These are phyloP conservation scores for Drosera capensis DNA, from an alignment of 148 eudicot species.

Conservation along the genomic window DNA sequence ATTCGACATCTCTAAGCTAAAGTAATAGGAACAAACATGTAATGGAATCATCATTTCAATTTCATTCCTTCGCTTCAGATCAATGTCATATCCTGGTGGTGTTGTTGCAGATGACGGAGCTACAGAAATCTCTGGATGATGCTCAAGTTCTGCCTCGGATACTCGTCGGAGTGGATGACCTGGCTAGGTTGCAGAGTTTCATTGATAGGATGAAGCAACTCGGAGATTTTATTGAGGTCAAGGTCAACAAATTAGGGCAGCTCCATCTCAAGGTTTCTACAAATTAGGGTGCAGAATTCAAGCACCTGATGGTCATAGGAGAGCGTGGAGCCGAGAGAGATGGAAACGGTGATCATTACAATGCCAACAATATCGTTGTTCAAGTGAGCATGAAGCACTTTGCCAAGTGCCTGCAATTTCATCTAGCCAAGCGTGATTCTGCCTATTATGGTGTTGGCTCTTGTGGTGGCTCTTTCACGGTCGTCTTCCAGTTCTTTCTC, in stretches of 20 bases:
- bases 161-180: constrained; percentile 53
- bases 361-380: constrained; percentile 22
- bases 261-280: constrained; percentile 64
- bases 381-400: constrained; percentile 89
- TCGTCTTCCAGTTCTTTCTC: constrained; percentile 78
- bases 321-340: constrained; percentile 21
- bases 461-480: constrained; percentile 62
- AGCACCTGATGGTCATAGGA: constrained; percentile 53
- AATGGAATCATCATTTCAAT: too few relatives aligned
- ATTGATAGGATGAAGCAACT: constrained; percentile 86
- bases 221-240: constrained; percentile 57
- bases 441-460: constrained; percentile 74
- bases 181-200: constrained; percentile 40
- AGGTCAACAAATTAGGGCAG: constrained; percentile 51
- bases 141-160: constrained; percentile 71
- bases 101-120: too few relatives aligned
- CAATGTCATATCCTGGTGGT: too few relatives aligned
- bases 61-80: too few relatives aligned
- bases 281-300: constrained; percentile 67
- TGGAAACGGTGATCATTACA: constrained; percentile 17
- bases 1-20: too few relatives aligned
- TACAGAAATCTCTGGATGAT: constrained; percentile 49
- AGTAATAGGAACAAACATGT: too few relatives aligned
- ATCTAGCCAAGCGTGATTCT: constrained; percentile 78
- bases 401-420: constrained; percentile 66